Evolutionary conservation across 257 asterid genomes (phyloP), one percentile per base, ranked within the genome.

Genomic region (Lithospermum erythrorhizon): DNA sequence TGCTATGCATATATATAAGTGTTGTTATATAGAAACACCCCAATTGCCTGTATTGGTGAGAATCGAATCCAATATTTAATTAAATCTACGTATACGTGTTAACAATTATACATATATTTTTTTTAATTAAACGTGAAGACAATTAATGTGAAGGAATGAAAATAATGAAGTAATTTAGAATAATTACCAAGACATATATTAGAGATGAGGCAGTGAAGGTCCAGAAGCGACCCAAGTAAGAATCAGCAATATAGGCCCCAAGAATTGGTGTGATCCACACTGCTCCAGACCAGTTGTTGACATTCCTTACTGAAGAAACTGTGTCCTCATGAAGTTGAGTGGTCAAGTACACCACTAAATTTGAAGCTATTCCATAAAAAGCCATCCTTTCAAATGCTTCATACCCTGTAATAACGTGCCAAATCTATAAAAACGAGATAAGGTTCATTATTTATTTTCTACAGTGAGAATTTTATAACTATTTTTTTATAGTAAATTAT

Each of bases 371-470:
- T 52, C 95, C 97, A 63, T 89, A 89, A 51, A 89, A 89, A 5
- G 95, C 94, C 95, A 89, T 87, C 70, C 97, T 83, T 58, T 89
- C 97, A 59, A 84, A 89, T 61, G 94, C 91, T 75, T 89, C 97
- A 62, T 84, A 89, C 0, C 82, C 94, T 89, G 67, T 54, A 20
- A 9, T 51, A 13, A 53, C 15, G 57, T 24, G 63, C 9, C 22
- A 55, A n/a, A 21, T 22, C 17, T 6, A 53, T 35, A 1, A 41
- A 41, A 35, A 35, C 15, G 1, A 35, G 47, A 41, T 41, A 11
- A 41, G 16, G 4, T 35, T 41, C 49, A 11, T 14, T 11, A 14
- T 41, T 41, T 27, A 2, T 2, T 27, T 27, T 27, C 3, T 27
- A 2, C 30, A 27, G 30, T 27, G 3, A 27, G n/a, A 27, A n/a